A percentile compares a stretch with the other conserved stretches of the same genome.
Conservation (phyloP, 129 eudicot species). For the Escallonia herrerae region DNA sequence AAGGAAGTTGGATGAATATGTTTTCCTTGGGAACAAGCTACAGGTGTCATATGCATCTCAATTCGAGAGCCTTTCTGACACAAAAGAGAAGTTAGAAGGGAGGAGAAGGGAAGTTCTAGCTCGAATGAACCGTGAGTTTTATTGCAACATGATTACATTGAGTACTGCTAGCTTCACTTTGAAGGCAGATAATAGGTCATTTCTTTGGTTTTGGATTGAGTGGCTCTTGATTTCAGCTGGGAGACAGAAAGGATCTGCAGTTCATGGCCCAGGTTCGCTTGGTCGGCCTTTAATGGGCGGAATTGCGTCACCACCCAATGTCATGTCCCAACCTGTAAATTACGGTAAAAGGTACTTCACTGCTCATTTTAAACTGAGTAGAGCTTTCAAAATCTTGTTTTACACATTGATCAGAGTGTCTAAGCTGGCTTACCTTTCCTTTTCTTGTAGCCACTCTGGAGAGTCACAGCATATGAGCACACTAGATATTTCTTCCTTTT, state of each 20-base stretch:
- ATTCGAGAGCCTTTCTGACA: slow-evolving; percentile 71
- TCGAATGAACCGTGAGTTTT: slow-evolving; percentile 54
- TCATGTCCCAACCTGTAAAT: slow-evolving; percentile 22
- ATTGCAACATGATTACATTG: background rate
- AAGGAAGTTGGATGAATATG: slow-evolving; percentile 84
- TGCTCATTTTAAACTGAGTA: background rate
- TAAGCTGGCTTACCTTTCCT: slow-evolving; percentile 1
- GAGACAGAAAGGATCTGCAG: slow-evolving; percentile 39
- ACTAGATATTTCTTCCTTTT: slow-evolving; percentile 23
- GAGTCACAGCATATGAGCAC: slow-evolving; percentile 24
- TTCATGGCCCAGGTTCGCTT: slow-evolving; percentile 14
- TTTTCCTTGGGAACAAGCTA: slow-evolving; percentile 68
- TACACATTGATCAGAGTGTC: too few species aligned
- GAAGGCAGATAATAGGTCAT: background rate
- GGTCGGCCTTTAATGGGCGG: slow-evolving; percentile 21
- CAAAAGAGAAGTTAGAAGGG: slow-evolving; percentile 80
- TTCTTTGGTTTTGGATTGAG: background rate
- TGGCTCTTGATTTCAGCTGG: slow-evolving; percentile 42
- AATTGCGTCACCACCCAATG: slow-evolving; percentile 24
- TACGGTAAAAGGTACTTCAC: slow-evolving; percentile 26
- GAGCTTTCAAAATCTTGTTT: too few species aligned
- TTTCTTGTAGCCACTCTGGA: slow-evolving; percentile 29
- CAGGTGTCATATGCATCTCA: slow-evolving; percentile 86
- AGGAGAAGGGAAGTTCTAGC: slow-evolving; percentile 81
- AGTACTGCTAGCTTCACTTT: background rate